Evolutionary conservation across 495 filamentous ascomycete species (phyloP).

Genomic region (Penicillium soppii): DNA sequence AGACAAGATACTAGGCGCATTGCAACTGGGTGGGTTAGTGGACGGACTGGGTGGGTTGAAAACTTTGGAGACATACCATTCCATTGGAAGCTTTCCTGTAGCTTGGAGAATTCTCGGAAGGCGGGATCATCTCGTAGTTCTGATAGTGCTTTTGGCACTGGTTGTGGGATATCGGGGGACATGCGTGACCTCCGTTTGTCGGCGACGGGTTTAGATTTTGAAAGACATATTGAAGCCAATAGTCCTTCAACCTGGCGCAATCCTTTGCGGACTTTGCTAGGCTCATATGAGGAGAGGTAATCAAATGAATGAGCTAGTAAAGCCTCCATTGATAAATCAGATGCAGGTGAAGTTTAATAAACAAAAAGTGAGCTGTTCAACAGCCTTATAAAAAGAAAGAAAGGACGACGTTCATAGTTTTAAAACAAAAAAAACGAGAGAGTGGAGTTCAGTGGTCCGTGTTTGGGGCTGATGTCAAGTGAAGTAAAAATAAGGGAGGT

Average conservation of each 20-base stretch:
- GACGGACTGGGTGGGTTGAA: conserved; percentile 2
- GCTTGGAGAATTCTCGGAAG: conserved; percentile 92
- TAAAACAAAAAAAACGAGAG: conserved; percentile 5
- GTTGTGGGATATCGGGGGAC: conserved; percentile 32
- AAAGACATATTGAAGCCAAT: conserved; percentile 92
- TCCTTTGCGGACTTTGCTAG: conserved; percentile 85
- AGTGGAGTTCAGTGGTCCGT: conserved; percentile 23
- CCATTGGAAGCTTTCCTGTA: conserved; percentile 97
- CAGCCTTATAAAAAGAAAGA: conserved; percentile 6
- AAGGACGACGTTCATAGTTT: conserved; percentile 3
- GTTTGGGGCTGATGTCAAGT: conserved; percentile 14
- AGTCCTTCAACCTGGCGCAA: conserved; percentile 94
- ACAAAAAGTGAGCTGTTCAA: conserved; percentile 12
- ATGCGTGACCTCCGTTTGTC: conserved; percentile 45
- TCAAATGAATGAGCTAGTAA: conserved; percentile 92
- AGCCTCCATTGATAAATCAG: conserved; percentile 68
- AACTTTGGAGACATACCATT: conserved; percentile 59
- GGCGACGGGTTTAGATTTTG: conserved; percentile 47
- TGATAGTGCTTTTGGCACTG: conserved; percentile 61
- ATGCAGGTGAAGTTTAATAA: conserved; percentile 9
- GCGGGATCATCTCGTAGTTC: conserved; percentile 81
- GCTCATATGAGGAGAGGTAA: conserved; percentile 92
- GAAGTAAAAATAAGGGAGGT: conserved; percentile 4
- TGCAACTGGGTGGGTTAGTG: conserved; percentile 53
- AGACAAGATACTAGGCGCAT: conserved; percentile 83